These are phyloP conservation scores for Drechslerella coelobrocha DNA, from an alignment of 2,329 filamentous ascomycete genomes.

Conservation along the genomic window DNA sequence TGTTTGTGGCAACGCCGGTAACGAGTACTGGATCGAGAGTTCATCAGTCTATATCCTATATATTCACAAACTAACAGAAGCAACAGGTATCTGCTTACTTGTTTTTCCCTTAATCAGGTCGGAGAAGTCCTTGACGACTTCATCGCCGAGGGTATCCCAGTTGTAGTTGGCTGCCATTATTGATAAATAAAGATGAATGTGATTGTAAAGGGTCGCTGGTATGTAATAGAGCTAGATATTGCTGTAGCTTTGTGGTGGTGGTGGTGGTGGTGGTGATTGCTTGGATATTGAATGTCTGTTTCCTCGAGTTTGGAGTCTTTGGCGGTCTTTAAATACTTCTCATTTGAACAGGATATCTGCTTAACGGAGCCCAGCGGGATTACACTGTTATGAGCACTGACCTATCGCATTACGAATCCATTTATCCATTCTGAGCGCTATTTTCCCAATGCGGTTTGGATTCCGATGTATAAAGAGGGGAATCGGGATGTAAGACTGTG, in stretches of 20 bases:
- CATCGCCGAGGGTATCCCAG: slow-evolving; percentile 22
- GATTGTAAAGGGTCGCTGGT: not conserved
- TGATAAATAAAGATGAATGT: not conserved
- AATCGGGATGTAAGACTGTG: too few species aligned
- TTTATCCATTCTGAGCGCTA: too few species aligned
- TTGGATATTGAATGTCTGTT: too few species aligned
- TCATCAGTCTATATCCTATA: not conserved
- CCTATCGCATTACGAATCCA: too few species aligned
- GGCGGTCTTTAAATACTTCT: not conserved
- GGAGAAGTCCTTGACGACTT: slow-evolving; percentile 14
- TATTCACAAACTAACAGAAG: not conserved
- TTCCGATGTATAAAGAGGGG: too few species aligned
- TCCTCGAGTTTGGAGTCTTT: not conserved
- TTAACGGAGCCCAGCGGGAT: too few species aligned
- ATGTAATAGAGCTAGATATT: too few species aligned
- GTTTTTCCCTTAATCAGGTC: slow-evolving; percentile 21
- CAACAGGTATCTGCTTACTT: not conserved
- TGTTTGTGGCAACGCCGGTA: slow-evolving; percentile 10
- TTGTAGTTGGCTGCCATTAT: slow-evolving; percentile 17
- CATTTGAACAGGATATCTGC: too few species aligned
- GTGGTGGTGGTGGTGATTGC: too few species aligned
- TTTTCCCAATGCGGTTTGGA: too few species aligned
- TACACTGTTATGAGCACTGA: too few species aligned
- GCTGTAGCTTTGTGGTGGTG: too few species aligned
- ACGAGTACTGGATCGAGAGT: slow-evolving; percentile 8